Base-by-base conservation (phyloP, 202 grass and related monocot species). In the Panicum virgatum region DNA sequence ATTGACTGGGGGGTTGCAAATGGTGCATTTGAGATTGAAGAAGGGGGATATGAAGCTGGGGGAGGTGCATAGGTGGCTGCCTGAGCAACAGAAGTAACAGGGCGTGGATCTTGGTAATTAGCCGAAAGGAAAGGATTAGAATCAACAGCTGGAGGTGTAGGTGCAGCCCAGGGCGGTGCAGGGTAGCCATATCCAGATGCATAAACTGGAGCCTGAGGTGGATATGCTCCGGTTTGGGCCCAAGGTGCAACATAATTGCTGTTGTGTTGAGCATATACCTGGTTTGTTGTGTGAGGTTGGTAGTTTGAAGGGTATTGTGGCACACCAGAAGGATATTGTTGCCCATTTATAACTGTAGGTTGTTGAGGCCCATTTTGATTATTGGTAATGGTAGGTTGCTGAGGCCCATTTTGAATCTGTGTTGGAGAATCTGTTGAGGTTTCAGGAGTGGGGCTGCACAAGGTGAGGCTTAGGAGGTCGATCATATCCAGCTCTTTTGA, bases 401-500 rank as follows among this genome's bases (percentile, higher is more conserved):
- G 59, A 66, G 2, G 44, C 29, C 20, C 83, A 73, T 89, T 85
- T 74, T 82, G 79, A 74, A 20, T 20, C 1, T 50, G 14, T 44
- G 58, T 45, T 73, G 83, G 57, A 69, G 82, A 77, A 85, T 77
- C 44, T 26, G 82, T 73, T 29, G 79, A 75, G 61, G 72, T 71
- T 79, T 82, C 83, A 39, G 86, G 63, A 23, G 69, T 67, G 60
- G 92, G 86, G 32, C 79, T 88, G 80, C 74, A 91, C 60, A 98
- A 89, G 45, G 92, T 86, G 77, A 98, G 90, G 67, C 86, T 91
- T 79, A 98, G 77, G 69, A 98, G 90, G 77, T 95, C 80, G 16
- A 95, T 91, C 89, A 98, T 87, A 82, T 91, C 92, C 69, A 88
- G 80, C 45, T 88, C 92, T 80, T 93, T 91, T n/a, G 83, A 78